These are phyloP conservation scores for Sugiyamaella xylanicola DNA, from an alignment of 1,139 yeast species.

Conservation along the genomic window DNA sequence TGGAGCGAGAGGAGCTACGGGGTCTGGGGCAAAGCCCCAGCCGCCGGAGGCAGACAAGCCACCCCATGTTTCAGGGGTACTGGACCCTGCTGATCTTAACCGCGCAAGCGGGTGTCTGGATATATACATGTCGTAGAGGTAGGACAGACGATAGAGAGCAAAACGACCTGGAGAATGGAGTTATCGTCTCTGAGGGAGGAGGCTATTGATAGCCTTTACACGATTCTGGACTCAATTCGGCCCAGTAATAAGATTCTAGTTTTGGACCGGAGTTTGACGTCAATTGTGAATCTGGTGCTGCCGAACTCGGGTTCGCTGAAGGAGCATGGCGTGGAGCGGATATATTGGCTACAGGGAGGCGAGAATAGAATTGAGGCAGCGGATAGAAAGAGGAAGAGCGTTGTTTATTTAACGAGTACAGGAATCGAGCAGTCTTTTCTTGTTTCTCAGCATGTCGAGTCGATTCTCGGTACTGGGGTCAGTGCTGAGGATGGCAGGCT, in stretches of 20 bases:
- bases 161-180: slow-evolving; percentile 26
- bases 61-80: background rate
- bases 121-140: background rate
- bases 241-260: slow-evolving; percentile 46
- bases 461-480: slow-evolving; percentile 23
- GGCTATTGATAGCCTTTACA: slow-evolving; percentile 37
- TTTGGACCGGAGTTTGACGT: slow-evolving; percentile 58
- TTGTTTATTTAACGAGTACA: slow-evolving; percentile 32
- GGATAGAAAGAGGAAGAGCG: slow-evolving; percentile 17
- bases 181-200: slow-evolving; percentile 35
- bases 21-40: too few species aligned
- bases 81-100: background rate
- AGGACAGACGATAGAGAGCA: background rate
- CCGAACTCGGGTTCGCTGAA: slow-evolving; percentile 56
- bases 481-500: background rate
- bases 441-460: slow-evolving; percentile 37
- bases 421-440: slow-evolving; percentile 30
- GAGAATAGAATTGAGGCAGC: slow-evolving; percentile 7
- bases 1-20: too few species aligned
- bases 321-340: slow-evolving; percentile 58
- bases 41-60: too few species aligned
- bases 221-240: slow-evolving; percentile 38
- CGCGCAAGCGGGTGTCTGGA: background rate
- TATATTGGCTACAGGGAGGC: slow-evolving; percentile 55
- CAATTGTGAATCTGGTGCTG: slow-evolving; percentile 60